Conservation (phyloP, 495 filamentous ascomycete species). For the Entonaema liquescens region DNA sequence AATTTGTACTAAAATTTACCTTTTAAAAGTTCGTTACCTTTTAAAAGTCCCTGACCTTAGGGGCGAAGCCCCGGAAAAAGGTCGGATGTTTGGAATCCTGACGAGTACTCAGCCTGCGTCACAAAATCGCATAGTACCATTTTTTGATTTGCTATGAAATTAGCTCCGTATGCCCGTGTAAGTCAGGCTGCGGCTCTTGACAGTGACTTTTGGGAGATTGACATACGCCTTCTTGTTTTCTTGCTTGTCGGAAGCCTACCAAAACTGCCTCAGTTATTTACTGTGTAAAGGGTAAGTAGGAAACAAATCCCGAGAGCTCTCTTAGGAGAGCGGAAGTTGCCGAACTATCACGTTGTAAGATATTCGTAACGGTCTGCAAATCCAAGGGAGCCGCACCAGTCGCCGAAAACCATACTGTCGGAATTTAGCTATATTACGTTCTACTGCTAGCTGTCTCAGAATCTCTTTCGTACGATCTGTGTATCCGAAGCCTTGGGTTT, state of each 20-base stretch:
- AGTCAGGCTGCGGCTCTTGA: constrained; percentile 25
- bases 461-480: constrained; percentile 17
- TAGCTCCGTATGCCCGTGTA: not conserved
- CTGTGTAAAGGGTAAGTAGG: not conserved
- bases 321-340: constrained; percentile 17
- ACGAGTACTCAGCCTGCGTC: constrained; percentile 15
- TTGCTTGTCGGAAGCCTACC: not conserved
- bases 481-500: constrained; percentile 15
- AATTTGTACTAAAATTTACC: no score
- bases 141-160: constrained; percentile 3
- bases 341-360: constrained; percentile 18
- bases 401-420: constrained; percentile 34
- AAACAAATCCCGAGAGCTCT: not conserved
- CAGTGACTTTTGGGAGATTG: not conserved
- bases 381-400: constrained; percentile 23
- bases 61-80: no score
- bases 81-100: no score
- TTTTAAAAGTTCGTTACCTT: no score
- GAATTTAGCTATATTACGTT: constrained; percentile 23
- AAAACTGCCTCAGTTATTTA: not conserved
- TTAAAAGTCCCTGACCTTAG: no score
- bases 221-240: not conserved
- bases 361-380: constrained; percentile 27
- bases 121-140: constrained; percentile 15
- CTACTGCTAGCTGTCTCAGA: constrained; percentile 29